Evolutionary conservation across 805 yeast genomes (phyloP).

Genomic region (Allodekkera sacchari): DNA sequence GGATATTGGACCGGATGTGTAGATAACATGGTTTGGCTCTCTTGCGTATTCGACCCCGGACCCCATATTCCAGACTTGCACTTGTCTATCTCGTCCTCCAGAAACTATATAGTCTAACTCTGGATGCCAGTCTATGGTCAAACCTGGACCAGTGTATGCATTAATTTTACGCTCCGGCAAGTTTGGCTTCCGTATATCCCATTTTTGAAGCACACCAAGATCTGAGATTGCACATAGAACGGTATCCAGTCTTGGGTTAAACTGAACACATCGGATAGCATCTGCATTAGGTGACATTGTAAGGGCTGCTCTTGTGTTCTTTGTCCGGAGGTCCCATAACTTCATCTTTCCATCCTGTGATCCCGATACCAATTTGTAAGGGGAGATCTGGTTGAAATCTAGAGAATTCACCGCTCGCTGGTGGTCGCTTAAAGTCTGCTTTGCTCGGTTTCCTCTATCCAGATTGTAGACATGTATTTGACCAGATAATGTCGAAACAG

Average conservation of each 20-base stretch:
- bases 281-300: conserved; percentile 61
- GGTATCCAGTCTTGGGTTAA: conserved; percentile 43
- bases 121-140: conserved; percentile 85
- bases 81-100: conserved; percentile 86
- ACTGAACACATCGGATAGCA: conserved; percentile 51
- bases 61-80: conserved; percentile 67
- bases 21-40: conserved; percentile 62
- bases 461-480: conserved; percentile 30
- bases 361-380: conserved; percentile 45
- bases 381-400: conserved; percentile 30
- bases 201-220: conserved; percentile 77
- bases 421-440: conserved; percentile 31
- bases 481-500: conserved; percentile 40
- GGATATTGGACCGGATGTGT: conserved; percentile 71
- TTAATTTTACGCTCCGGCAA: conserved; percentile 63
- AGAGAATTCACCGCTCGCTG: conserved; percentile 38
- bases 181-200: conserved; percentile 70
- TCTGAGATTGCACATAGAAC: conserved; percentile 77
- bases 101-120: conserved; percentile 72
- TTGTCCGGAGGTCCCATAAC: conserved; percentile 61
- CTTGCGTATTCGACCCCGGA: conserved; percentile 27
- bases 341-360: conserved; percentile 76
- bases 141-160: conserved; percentile 89
- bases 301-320: conserved; percentile 36
- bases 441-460: conserved; percentile 21